Evolutionary conservation across 164 flowering plant species (phyloP).

Genomic region (Taxillus chinensis): DNA sequence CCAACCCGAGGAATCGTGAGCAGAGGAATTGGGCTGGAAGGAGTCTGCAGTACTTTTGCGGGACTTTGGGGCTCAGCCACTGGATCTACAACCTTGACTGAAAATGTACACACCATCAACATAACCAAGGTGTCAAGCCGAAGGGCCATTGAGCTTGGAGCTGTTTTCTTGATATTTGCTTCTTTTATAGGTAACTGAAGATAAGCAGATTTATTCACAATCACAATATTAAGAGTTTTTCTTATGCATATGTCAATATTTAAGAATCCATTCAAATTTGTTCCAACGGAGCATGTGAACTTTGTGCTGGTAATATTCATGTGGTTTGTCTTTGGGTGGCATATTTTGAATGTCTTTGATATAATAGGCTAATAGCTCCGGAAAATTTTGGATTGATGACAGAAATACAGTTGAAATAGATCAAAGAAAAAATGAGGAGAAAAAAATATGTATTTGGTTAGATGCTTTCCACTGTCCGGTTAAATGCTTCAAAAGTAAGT

Average conservation of each 20-base stretch:
- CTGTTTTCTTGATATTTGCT: constrained; percentile 51
- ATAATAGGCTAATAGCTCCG: no score
- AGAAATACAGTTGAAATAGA: no score
- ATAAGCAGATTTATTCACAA: neutral
- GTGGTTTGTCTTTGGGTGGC: no score
- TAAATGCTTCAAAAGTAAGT: no score
- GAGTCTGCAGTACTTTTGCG: constrained; percentile 75
- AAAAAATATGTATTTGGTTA: no score
- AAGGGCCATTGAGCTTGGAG: constrained; percentile 62
- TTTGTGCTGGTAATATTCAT: no score
- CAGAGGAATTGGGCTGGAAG: constrained; percentile 91
- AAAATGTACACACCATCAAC: constrained; percentile 66
- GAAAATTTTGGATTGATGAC: no score
- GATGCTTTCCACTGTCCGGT: no score
- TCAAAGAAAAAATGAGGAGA: no score
- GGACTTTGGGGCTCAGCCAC: constrained; percentile 94
- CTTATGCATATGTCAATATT: neutral
- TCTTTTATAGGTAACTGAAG: constrained; percentile 57
- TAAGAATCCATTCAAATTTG: neutral
- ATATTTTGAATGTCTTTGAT: no score
- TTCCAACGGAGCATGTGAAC: no score
- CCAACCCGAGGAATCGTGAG: constrained; percentile 82
- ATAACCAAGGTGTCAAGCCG: constrained; percentile 73
- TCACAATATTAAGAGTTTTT: neutral
- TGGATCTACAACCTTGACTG: constrained; percentile 81